phyloP scores from a whole-genome alignment of 2,329 filamentous ascomycete genomes.

The Didymella pomorum region DNA sequence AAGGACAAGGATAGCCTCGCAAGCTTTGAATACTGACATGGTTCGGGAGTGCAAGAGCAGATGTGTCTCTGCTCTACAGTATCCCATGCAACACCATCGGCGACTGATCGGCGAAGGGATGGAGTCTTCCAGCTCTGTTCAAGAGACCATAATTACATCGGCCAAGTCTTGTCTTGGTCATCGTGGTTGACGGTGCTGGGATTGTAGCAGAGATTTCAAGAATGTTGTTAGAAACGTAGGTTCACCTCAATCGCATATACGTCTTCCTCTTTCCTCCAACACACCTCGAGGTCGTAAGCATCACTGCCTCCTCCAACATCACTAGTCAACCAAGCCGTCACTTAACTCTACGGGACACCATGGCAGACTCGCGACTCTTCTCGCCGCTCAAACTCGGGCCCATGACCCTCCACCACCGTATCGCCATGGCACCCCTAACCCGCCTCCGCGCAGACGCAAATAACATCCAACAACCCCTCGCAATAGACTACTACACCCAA shows the following conservation, averaged over 20 bases:
- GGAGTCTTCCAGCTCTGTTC: slow-evolving; percentile 2
- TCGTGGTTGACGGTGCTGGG: neutral
- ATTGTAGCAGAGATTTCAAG: neutral
- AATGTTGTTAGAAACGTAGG: neutral
- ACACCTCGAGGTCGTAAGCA: neutral
- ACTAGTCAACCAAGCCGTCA: neutral
- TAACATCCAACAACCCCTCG: slow-evolving; percentile 52
- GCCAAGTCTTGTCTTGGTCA: slow-evolving; percentile 6
- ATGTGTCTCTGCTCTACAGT: too few species aligned
- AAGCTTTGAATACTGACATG: neutral
- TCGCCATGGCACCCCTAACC: slow-evolving; percentile 45
- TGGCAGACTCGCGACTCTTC: slow-evolving; percentile 31
- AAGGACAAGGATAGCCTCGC: too few species aligned
- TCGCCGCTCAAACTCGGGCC: slow-evolving; percentile 40
- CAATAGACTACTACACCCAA: slow-evolving; percentile 62
- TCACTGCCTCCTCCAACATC: neutral
- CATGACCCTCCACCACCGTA: slow-evolving; percentile 38
- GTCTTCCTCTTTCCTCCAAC: neutral
- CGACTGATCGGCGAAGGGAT: slow-evolving; percentile 16
- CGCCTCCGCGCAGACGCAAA: slow-evolving; percentile 55
- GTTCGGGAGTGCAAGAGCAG: neutral
- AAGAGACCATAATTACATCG: neutral
- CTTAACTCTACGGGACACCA: neutral
- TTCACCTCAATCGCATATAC: neutral
- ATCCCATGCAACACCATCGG: slow-evolving; percentile 6